phyloP scores from a whole-genome alignment of 2,329 filamentous ascomycete species.

The Tolypocladium endophyticum region DNA sequence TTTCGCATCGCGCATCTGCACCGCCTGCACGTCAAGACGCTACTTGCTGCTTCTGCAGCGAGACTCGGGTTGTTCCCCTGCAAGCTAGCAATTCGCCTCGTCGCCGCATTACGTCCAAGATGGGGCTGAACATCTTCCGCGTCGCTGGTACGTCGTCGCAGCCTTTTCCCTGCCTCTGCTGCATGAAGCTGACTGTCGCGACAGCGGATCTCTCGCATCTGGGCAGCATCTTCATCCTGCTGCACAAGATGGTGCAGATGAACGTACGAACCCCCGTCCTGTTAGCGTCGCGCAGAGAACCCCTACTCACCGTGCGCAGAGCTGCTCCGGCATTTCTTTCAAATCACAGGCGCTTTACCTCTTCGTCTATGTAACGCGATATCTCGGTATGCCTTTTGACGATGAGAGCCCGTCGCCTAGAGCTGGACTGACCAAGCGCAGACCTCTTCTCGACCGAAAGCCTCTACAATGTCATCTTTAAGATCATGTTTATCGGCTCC shows the following conservation, averaged over 20 bases:
- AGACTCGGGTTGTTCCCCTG: neutral
- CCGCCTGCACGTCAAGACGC: neutral
- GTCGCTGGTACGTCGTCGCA: slow-evolving; percentile 35
- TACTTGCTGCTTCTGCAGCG: neutral
- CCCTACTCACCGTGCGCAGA: slow-evolving; percentile 43
- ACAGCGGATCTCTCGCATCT: slow-evolving; percentile 92
- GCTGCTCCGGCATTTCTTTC: slow-evolving; percentile 95
- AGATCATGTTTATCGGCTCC: slow-evolving; percentile 84
- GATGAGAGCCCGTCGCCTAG: neutral
- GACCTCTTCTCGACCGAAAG: slow-evolving; percentile 80
- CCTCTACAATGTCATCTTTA: slow-evolving; percentile 90
- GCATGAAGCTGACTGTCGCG: slow-evolving; percentile 7
- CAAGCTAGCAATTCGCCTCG: neutral
- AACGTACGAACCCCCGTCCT: slow-evolving; percentile 50
- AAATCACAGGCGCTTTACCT: slow-evolving; percentile 96
- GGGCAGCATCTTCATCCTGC: slow-evolving; percentile 82
- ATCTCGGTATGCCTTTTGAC: slow-evolving; percentile 53
- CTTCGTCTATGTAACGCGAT: slow-evolving; percentile 86
- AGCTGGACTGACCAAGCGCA: slow-evolving; percentile 19
- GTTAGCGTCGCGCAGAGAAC: neutral
- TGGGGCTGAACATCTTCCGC: slow-evolving; percentile 49
- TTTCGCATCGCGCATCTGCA: neutral
- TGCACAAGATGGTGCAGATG: slow-evolving; percentile 92
- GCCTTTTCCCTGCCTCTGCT: neutral
- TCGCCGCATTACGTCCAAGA: slow-evolving; percentile 13